Percentiles rank a stretch among this genome's conserved stretches.
Conservation (phyloP, 2,329 filamentous ascomycete genomes). For the Epichloe brachyelytri region DNA sequence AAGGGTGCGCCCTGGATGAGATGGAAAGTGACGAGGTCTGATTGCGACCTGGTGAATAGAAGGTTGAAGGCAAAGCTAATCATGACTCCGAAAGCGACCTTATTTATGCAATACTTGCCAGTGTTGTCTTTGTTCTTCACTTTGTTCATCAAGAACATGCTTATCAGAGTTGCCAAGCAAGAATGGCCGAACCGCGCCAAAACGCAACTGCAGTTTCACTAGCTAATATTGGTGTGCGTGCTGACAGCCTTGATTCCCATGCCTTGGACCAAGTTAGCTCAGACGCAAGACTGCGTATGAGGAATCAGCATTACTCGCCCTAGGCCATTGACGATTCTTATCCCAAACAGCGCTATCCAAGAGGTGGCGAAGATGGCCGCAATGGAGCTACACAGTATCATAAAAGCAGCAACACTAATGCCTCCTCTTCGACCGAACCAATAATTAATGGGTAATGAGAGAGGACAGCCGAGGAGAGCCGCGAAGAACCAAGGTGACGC, state of each 20-base stretch:
- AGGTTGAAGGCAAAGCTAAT: slow-evolving; percentile 24
- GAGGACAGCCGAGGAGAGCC: slow-evolving; percentile 24
- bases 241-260: slow-evolving; percentile 38
- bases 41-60: slow-evolving; percentile 17
- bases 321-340: slow-evolving; percentile 26
- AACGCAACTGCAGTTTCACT: slow-evolving; percentile 33
- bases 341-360: slow-evolving; percentile 21
- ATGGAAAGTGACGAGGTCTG: slow-evolving; percentile 9
- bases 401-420: slow-evolving; percentile 24
- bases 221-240: slow-evolving; percentile 32
- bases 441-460: slow-evolving; percentile 28
- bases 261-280: slow-evolving; percentile 15
- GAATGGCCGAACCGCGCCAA: slow-evolving; percentile 33
- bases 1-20: slow-evolving; percentile 27
- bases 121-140: background rate
- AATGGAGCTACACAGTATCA: slow-evolving; percentile 27
- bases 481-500: slow-evolving; percentile 27
- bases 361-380: slow-evolving; percentile 20
- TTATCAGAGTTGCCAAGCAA: slow-evolving; percentile 33
- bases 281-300: background rate
- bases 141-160: background rate
- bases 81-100: slow-evolving; percentile 25
- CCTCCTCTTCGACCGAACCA: slow-evolving; percentile 27
- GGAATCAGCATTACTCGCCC: slow-evolving; percentile 17
- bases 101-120: background rate